A percentile compares a stretch with the other conserved stretches of the same genome.
These are phyloP conservation scores for Geum urbanum DNA, from an alignment of 306 rosid genomes.

Conservation along the genomic window DNA sequence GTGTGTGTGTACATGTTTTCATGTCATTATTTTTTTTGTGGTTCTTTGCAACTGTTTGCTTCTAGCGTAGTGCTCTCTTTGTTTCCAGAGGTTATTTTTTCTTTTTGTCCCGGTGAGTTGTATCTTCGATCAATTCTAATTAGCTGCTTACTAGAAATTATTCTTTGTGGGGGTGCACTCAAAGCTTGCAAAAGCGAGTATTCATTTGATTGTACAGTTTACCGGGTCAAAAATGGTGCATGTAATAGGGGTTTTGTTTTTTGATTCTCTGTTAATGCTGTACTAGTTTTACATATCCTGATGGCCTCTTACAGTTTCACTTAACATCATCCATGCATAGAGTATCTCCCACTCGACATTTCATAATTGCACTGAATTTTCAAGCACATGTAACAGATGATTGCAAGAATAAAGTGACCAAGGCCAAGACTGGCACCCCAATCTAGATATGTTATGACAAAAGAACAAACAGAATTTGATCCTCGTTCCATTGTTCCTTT, in stretches of 20 bases:
- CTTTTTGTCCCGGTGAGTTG: neutral
- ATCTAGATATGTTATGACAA: neutral
- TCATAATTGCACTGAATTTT: no score
- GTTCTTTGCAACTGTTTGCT: neutral
- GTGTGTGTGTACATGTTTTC: conserved; percentile 5
- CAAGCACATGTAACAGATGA: no score
- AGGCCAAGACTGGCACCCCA: no score
- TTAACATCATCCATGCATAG: neutral
- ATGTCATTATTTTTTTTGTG: neutral
- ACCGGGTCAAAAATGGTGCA: conserved; percentile 33
- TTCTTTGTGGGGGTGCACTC: conserved; percentile 17
- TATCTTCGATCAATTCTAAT: neutral
- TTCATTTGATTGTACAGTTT: conserved; percentile 26
- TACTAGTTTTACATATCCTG: neutral
- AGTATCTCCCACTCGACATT: no score
- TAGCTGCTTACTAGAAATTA: neutral
- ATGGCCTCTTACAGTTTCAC: neutral
- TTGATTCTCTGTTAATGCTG: neutral
- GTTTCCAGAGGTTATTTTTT: conserved; percentile 2
- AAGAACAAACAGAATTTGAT: neutral
- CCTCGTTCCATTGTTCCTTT: neutral
- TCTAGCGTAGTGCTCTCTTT: neutral
- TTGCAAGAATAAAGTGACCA: no score
- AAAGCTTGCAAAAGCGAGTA: conserved; percentile 30
- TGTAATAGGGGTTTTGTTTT: conserved; percentile 31